Conservation (phyloP, 495 filamentous ascomycete genomes). For the Penicillium daleae region DNA sequence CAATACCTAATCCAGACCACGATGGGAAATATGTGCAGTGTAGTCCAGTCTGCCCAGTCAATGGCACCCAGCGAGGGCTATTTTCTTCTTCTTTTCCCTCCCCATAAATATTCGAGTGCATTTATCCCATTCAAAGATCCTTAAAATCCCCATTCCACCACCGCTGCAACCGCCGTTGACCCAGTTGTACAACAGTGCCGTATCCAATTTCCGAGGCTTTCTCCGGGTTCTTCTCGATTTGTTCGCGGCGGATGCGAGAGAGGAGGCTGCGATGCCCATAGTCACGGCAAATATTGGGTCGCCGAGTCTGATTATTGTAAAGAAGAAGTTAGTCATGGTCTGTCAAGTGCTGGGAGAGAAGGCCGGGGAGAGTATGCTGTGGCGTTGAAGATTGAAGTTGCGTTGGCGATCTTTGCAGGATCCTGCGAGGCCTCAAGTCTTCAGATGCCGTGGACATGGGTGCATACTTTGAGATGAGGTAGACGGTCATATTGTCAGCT, state of each 20-base stretch:
- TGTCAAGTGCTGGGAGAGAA: neutral
- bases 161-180: constrained; percentile 38
- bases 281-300: constrained; percentile 87
- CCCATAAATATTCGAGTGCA: neutral
- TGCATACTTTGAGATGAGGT: constrained; percentile 49
- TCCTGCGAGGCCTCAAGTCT: neutral
- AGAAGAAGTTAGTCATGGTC: neutral
- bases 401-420: neutral
- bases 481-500: constrained; percentile 34
- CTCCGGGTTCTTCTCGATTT: constrained; percentile 60
- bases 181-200: constrained; percentile 34
- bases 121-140: constrained; percentile 26
- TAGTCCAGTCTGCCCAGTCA: neutral
- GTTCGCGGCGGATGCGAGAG: constrained; percentile 74
- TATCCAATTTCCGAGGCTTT: constrained; percentile 38
- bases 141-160: constrained; percentile 54
- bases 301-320: constrained; percentile 52
- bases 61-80: neutral
- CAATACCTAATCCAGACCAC: neutral
- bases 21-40: neutral
- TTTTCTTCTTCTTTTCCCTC: neutral
- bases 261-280: constrained; percentile 70
- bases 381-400: no score
- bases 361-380: no score
- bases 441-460: neutral